Conservation (phyloP, 2,329 filamentous ascomycete species). For the Colletotrichum scovillei region DNA sequence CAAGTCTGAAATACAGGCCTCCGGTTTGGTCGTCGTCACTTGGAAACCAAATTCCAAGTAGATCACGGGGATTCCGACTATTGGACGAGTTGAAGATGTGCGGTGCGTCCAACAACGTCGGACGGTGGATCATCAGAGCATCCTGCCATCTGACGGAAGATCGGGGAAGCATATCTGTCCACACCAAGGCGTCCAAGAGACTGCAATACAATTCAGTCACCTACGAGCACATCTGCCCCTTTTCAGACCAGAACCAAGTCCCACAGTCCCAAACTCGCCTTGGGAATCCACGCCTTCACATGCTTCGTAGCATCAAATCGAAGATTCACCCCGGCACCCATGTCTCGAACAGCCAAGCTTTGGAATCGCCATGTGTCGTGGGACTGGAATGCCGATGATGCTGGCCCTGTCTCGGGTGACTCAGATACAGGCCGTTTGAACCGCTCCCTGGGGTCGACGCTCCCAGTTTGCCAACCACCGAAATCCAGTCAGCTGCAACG, state of each 20-base stretch:
- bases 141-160: background rate
- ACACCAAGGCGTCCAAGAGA: background rate
- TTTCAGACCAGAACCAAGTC: background rate
- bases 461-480: background rate
- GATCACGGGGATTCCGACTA: too few species aligned
- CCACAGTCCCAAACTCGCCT: background rate
- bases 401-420: slow-evolving; percentile 5
- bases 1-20: background rate
- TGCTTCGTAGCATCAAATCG: background rate
- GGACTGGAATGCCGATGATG: slow-evolving; percentile 17
- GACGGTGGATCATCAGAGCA: background rate
- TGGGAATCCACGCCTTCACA: background rate
- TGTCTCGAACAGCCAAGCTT: slow-evolving; percentile 17
- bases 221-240: background rate
- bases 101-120: too few species aligned
- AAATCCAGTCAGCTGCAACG: slow-evolving; percentile 13
- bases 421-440: background rate
- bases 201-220: background rate
- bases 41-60: background rate
- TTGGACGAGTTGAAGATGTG: background rate
- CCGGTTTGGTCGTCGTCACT: background rate
- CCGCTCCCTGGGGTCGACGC: background rate
- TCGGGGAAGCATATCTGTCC: background rate
- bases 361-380: background rate
- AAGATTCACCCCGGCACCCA: background rate